Evolutionary conservation across 139 green algal genomes (phyloP).

Genomic region (Chlorella vulgaris): DNA sequence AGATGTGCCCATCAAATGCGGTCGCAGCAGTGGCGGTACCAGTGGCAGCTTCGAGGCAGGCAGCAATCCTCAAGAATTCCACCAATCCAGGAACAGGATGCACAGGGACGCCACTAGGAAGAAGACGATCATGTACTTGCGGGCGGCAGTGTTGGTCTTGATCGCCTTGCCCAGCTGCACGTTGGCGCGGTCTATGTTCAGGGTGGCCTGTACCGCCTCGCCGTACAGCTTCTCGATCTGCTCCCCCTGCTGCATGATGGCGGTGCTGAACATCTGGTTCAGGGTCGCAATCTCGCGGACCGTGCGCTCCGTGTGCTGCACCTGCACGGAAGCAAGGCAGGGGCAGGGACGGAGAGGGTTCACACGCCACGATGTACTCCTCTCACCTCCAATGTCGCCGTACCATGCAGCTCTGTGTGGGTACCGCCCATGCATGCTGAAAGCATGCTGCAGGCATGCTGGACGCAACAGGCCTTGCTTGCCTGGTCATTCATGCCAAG

Average conservation of each 20-base stretch:
- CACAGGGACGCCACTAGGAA: conserved; percentile 59
- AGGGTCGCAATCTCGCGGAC: conserved; percentile 78
- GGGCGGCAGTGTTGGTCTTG: conserved; percentile 54
- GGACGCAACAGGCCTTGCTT: too few relatives aligned
- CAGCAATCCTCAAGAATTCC: conserved; percentile 45
- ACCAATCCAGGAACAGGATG: conserved; percentile 85
- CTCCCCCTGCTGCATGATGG: conserved; percentile 75
- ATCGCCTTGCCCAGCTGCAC: conserved; percentile 79
- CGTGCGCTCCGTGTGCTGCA: conserved; percentile 61
- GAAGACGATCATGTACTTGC: conserved; percentile 68
- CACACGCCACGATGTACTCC: not conserved
- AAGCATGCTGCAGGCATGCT: too few relatives aligned
- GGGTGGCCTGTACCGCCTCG: conserved; percentile 34
- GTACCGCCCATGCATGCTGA: too few relatives aligned
- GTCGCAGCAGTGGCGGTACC: too few relatives aligned
- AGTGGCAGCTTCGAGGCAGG: not conserved
- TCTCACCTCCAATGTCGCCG: too few relatives aligned
- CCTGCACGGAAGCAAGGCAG: not conserved
- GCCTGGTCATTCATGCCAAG: conserved; percentile 43
- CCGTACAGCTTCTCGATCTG: conserved; percentile 83
- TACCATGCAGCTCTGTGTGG: too few relatives aligned
- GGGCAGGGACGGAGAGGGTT: not conserved
- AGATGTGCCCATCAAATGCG: too few relatives aligned
- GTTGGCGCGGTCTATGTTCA: conserved; percentile 44
- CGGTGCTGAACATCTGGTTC: conserved; percentile 78